phyloP scores from a whole-genome alignment of 495 filamentous ascomycete species.

The Tricharina praecox region DNA sequence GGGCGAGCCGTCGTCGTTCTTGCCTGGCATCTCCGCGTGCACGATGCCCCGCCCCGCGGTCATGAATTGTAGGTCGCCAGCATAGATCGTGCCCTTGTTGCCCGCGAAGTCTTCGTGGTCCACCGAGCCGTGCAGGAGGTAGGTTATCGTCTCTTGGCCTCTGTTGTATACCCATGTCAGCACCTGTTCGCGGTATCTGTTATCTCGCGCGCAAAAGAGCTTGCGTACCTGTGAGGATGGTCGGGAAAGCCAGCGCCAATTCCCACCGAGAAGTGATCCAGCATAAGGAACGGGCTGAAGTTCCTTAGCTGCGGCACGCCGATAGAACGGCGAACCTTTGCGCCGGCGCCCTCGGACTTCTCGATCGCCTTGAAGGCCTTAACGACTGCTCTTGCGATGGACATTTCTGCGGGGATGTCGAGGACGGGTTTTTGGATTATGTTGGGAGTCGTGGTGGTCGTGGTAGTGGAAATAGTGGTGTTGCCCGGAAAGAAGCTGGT shows the following conservation, averaged over 20 bases:
- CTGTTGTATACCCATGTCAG: slow-evolving; percentile 5
- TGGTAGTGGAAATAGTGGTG: no score
- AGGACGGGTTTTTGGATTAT: neutral
- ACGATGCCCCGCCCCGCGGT: slow-evolving; percentile 78
- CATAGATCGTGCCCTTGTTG: slow-evolving; percentile 64
- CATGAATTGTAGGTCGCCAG: slow-evolving; percentile 93
- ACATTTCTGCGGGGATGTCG: slow-evolving; percentile 32
- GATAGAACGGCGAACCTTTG: slow-evolving; percentile 72
- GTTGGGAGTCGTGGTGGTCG: neutral
- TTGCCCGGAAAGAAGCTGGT: no score
- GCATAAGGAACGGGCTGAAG: slow-evolving; percentile 91
- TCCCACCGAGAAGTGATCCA: slow-evolving; percentile 76
- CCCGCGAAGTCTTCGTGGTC: slow-evolving; percentile 96
- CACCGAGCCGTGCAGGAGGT: slow-evolving; percentile 62
- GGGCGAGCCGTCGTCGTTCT: slow-evolving; percentile 54
- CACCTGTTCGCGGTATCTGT: neutral
- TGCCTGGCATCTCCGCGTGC: slow-evolving; percentile 89
- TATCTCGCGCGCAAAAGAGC: slow-evolving; percentile 3
- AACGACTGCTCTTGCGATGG: slow-evolving; percentile 55
- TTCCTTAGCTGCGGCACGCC: slow-evolving; percentile 69
- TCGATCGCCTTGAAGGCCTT: slow-evolving; percentile 70
- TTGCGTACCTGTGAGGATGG: slow-evolving; percentile 46
- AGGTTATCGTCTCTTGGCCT: slow-evolving; percentile 79
- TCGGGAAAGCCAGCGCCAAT: slow-evolving; percentile 79
- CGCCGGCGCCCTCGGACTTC: slow-evolving; percentile 79